Conservation (phyloP, 441 rosid genomes). For the Capsella rubella region DNA sequence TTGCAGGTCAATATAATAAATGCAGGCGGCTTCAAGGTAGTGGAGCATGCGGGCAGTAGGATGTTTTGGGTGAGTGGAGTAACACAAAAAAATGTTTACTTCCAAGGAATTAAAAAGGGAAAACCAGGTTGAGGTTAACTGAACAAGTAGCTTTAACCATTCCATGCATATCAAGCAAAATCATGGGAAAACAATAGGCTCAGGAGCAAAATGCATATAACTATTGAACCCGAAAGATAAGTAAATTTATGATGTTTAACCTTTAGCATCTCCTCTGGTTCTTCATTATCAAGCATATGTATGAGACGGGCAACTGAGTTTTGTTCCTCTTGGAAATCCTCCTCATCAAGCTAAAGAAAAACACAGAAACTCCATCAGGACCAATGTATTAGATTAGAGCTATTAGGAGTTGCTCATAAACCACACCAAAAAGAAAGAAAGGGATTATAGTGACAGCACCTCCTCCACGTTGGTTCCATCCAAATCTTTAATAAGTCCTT, state of each 20-base stretch:
- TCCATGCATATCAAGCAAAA: conserved; percentile 7
- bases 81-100: conserved; percentile 18
- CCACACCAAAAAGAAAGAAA: neutral
- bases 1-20: conserved; percentile 5
- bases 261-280: conserved; percentile 75
- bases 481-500: conserved; percentile 72
- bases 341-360: conserved; percentile 67
- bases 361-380: conserved; percentile 28
- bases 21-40: conserved; percentile 16
- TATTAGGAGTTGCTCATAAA: conserved; percentile 4
- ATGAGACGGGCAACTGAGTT: conserved; percentile 72
- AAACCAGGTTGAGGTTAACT: neutral
- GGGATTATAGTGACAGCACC: conserved; percentile 45
- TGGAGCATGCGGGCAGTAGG: neutral
- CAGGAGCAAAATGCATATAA: conserved; percentile 1
- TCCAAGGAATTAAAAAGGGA: neutral
- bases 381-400: conserved; percentile 17
- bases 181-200: conserved; percentile 9
- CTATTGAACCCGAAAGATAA: conserved; percentile 8
- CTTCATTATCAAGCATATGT: conserved; percentile 67
- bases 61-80: neutral
- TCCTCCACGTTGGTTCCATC: conserved; percentile 61
- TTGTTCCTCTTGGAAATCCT: conserved; percentile 78
- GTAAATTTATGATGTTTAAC: conserved; percentile 38
- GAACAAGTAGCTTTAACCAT: neutral